Base-by-base conservation (phyloP, 2,329 filamentous ascomycete species). In the Pyrenophora seminiperda region DNA sequence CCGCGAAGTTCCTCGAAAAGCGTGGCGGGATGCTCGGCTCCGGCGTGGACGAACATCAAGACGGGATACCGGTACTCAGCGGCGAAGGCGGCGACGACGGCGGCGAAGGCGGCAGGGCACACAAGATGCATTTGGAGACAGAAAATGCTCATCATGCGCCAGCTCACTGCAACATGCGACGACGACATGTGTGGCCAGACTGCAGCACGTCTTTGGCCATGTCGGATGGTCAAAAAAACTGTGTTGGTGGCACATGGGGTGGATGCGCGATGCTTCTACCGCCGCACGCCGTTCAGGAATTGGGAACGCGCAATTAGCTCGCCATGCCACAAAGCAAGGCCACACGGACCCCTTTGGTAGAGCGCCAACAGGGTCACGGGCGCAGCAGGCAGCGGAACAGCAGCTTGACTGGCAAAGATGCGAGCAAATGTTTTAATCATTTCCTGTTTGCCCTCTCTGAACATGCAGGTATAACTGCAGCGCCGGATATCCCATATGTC, bases 261-360 rank as follows among this genome's bases (percentile, higher is more conserved):
- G 47, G 47, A 46, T 50, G 41, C 41, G 42, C 37, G 42, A 46
- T 50, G 47, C 36, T 45, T 47, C 48, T 47, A 51, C 48, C 48
- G 48, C 48, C 48, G 48, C 29, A 42, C 48, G 48, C 48, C 48
- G 48, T 31, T 51, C 37, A 41, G 43, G 43, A 46, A 51, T 34
- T 47, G 42, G 42, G 48, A 37, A 50, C 47, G 47, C 42, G 47
- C 47, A 51, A 47, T 47, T 51, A 47, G 48, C 43, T 51, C 48
- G 37, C 43, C 34, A 46, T 32, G 41, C 34, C 31, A 38, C 43
- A 46, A 32, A 32, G 24, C 33, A 45, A 41, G 29, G 42, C 42
- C 48, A 51, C 48, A 51, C 43, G 48, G 48, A 31, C 48, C 48
- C 37, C 43, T 20, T 32, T 39, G 33, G 37, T 32, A 41, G 31